Conservation (phyloP, 1,284 basidiomycete species). For the Sanghuangporus baumii region DNA sequence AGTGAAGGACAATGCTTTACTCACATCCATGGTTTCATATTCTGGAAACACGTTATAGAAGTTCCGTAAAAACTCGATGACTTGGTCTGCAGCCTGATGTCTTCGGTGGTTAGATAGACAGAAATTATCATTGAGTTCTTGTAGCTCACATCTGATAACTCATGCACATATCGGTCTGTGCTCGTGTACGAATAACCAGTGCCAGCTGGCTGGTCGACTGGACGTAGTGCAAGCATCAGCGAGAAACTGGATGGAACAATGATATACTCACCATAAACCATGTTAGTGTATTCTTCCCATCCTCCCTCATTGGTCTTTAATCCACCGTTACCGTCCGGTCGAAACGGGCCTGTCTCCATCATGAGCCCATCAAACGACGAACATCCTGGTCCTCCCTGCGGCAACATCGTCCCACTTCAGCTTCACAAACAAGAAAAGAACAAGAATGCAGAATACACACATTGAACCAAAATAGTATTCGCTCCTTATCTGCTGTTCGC, state of each 20-base stretch:
- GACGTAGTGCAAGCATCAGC: constrained; percentile 5
- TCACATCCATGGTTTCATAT: constrained; percentile 74
- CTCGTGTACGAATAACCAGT: constrained; percentile 91
- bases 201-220: constrained; percentile 95
- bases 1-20: constrained; percentile 29
- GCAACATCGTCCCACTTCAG: background rate
- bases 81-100: constrained; percentile 67
- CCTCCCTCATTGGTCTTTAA: constrained; percentile 81
- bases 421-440: background rate
- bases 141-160: constrained; percentile 59
- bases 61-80: constrained; percentile 80
- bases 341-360: constrained; percentile 97
- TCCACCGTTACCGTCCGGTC: constrained; percentile 74
- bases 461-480: constrained; percentile 96
- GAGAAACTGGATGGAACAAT: background rate
- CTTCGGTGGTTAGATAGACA: background rate
- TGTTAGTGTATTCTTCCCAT: constrained; percentile 98
- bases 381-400: constrained; percentile 89
- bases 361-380: constrained; percentile 96
- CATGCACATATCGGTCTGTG: constrained; percentile 81
- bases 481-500: constrained; percentile 79
- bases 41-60: constrained; percentile 94
- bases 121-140: background rate
- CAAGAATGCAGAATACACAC: constrained; percentile 37
- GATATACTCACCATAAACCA: constrained; percentile 75